Evolutionary conservation across 2,329 filamentous ascomycete species (phyloP).

Genomic region (Davidsoniella eucalypti): DNA sequence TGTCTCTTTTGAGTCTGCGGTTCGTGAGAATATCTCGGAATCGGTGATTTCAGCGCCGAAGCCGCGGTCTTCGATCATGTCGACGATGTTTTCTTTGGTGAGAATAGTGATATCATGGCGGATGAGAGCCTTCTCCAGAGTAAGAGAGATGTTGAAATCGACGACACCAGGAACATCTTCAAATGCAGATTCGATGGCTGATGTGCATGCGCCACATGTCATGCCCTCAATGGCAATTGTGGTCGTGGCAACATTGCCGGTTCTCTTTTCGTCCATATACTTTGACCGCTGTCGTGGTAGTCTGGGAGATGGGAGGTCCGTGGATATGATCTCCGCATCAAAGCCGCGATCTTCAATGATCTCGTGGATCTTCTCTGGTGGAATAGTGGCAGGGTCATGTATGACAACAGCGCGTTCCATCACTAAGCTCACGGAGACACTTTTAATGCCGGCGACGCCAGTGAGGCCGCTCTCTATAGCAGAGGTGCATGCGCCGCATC

Average conservation of each 20-base stretch:
- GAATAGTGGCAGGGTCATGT: slow-evolving; percentile 61
- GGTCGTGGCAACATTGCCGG: slow-evolving; percentile 38
- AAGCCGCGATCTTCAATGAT: slow-evolving; percentile 87
- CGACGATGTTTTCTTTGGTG: slow-evolving; percentile 35
- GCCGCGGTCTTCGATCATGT: slow-evolving; percentile 53
- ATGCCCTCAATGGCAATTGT: slow-evolving; percentile 71
- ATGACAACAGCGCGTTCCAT: slow-evolving; percentile 93
- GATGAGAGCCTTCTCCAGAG: slow-evolving; percentile 73
- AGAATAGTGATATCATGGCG: slow-evolving; percentile 52
- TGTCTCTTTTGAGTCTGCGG: slow-evolving; percentile 14
- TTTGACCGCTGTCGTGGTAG: slow-evolving; percentile 19
- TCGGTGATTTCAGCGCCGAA: slow-evolving; percentile 70
- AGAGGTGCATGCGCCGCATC: slow-evolving; percentile 83
- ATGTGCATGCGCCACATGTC: slow-evolving; percentile 83
- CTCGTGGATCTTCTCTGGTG: slow-evolving; percentile 61
- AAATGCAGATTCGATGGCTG: slow-evolving; percentile 68
- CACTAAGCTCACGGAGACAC: slow-evolving; percentile 79
- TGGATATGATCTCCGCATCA: slow-evolving; percentile 74
- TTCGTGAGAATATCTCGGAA: slow-evolving; percentile 33
- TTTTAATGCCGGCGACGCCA: slow-evolving; percentile 62
- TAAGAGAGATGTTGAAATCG: slow-evolving; percentile 63
- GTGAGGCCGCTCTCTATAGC: slow-evolving; percentile 89
- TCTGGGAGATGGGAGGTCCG: slow-evolving; percentile 48
- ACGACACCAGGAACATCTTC: slow-evolving; percentile 57
- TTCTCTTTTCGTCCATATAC: slow-evolving; percentile 8